Percentiles rank a stretch among this genome's conserved stretches.
Conservation (phyloP, 768 basidiomycete species). For the Podaxis sp. region DNA sequence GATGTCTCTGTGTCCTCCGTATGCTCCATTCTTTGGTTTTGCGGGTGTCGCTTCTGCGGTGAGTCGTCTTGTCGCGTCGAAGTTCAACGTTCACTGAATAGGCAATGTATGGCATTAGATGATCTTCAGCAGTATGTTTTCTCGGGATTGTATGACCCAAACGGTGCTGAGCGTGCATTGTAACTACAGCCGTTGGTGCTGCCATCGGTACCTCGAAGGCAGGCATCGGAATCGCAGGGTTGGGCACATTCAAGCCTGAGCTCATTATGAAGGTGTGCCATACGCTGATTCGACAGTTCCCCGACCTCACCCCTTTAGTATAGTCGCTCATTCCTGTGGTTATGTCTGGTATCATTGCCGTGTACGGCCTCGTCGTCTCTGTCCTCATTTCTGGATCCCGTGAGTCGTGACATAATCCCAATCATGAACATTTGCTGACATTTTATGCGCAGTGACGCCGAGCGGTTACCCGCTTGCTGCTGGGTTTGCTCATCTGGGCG, state of each 20-base stretch:
- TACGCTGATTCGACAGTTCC: not conserved
- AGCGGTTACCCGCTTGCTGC: slow-evolving; percentile 76
- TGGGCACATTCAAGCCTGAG: slow-evolving; percentile 92
- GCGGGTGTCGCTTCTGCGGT: slow-evolving; percentile 94
- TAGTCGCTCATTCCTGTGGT: slow-evolving; percentile 95
- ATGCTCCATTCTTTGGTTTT: slow-evolving; percentile 97
- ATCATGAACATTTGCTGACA: slow-evolving; percentile 10
- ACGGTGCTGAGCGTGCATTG: slow-evolving; percentile 9
- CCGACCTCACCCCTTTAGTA: not conserved
- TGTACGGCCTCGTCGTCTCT: slow-evolving; percentile 94
- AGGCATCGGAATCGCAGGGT: slow-evolving; percentile 94
- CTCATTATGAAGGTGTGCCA: slow-evolving; percentile 90
- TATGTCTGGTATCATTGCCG: slow-evolving; percentile 98
- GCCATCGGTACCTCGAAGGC: slow-evolving; percentile 96
- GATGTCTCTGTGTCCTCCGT: slow-evolving; percentile 79
- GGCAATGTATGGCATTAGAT: slow-evolving; percentile 49
- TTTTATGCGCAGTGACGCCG: slow-evolving; percentile 44
- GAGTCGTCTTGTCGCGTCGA: slow-evolving; percentile 24
- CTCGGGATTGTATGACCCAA: not conserved
- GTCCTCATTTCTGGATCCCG: slow-evolving; percentile 78
- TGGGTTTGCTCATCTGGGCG: slow-evolving; percentile 90
- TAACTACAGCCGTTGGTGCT: slow-evolving; percentile 74
- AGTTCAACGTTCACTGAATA: not conserved
- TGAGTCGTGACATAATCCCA: slow-evolving; percentile 19
- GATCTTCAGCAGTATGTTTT: slow-evolving; percentile 85